These are phyloP conservation scores for Backusella liffmaniae DNA, from an alignment of 192 early-diverging fungal genomes.

Conservation along the genomic window DNA sequence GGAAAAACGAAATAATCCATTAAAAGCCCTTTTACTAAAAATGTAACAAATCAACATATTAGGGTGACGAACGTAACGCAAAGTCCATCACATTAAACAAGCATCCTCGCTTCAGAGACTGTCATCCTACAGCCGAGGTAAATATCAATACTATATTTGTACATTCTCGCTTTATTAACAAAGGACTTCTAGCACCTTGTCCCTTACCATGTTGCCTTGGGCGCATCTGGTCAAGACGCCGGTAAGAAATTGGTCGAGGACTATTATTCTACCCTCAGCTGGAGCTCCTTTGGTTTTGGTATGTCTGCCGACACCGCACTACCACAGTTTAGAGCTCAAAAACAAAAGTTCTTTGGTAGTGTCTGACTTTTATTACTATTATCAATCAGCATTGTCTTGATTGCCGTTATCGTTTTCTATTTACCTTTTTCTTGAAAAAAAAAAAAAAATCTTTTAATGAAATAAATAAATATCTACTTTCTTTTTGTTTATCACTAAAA, in stretches of 20 bases:
- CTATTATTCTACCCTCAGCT: slow-evolving; percentile 30
- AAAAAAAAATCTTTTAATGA: no score
- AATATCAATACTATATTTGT: no score
- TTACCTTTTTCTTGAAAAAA: no score
- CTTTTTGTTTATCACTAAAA: neutral
- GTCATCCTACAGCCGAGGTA: slow-evolving; percentile 63
- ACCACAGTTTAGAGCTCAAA: neutral
- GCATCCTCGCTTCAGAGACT: slow-evolving; percentile 43
- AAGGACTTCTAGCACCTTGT: slow-evolving; percentile 45
- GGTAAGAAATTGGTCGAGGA: slow-evolving; percentile 39
- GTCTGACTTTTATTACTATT: neutral
- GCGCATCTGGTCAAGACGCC: slow-evolving; percentile 52
- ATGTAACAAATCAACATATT: neutral
- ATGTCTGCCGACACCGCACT: slow-evolving; percentile 2
- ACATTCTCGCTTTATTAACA: no score
- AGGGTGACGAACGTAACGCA: slow-evolving; percentile 38
- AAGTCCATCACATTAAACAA: slow-evolving; percentile 40
- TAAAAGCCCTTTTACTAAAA: neutral
- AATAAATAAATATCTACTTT: no score
- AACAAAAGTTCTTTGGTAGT: neutral
- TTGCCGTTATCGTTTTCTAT: neutral
- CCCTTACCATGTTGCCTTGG: slow-evolving; percentile 65
- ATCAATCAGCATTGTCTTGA: neutral
- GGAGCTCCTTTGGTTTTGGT: slow-evolving; percentile 32
- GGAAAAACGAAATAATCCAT: no score